Percentiles rank a stretch among this genome's conserved stretches.
Conservation (phyloP, 345 rosid genomes). For the Rhodomyrtus tomentosa region DNA sequence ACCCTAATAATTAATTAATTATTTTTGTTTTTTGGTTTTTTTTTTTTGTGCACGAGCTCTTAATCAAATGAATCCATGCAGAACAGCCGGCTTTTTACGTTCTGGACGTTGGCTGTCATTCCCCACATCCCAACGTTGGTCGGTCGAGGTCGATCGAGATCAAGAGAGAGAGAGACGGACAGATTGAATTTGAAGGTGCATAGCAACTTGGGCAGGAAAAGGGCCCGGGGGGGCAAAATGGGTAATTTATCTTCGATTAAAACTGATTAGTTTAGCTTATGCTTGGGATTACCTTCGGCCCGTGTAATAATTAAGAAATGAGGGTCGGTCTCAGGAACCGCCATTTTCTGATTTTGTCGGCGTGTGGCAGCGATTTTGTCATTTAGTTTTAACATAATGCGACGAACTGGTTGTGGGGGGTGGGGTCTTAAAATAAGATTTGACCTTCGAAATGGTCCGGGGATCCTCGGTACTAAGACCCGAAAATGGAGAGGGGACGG, state of each 20-base stretch:
- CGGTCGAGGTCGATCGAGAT: slow-evolving; percentile 25
- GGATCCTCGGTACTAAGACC: not conserved
- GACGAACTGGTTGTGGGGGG: not conserved
- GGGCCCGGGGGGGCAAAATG: slow-evolving; percentile 9
- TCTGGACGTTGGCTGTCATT: slow-evolving; percentile 45
- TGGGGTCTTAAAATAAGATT: not conserved
- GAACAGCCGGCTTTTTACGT: slow-evolving; percentile 16
- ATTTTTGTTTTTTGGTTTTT: no score
- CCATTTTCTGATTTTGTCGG: slow-evolving; percentile 40
- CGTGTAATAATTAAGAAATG: not conserved
- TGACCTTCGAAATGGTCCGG: not conserved
- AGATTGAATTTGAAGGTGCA: not conserved
- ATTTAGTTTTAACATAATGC: not conserved
- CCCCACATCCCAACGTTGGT: slow-evolving; percentile 36
- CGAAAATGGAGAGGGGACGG: not conserved
- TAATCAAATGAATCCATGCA: not conserved
- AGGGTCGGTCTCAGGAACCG: slow-evolving; percentile 8
- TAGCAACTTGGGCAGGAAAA: not conserved
- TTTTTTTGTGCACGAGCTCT: not conserved
- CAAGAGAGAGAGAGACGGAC: not conserved
- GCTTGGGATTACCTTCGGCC: not conserved
- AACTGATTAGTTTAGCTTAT: not conserved
- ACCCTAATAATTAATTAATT: no score
- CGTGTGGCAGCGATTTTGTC: slow-evolving; percentile 6
- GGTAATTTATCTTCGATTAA: slow-evolving; percentile 5